Percentiles rank a stretch among this genome's conserved stretches.
Evolutionary conservation across 768 basidiomycete species (phyloP).

Genomic region (Terana coerulea): DNA sequence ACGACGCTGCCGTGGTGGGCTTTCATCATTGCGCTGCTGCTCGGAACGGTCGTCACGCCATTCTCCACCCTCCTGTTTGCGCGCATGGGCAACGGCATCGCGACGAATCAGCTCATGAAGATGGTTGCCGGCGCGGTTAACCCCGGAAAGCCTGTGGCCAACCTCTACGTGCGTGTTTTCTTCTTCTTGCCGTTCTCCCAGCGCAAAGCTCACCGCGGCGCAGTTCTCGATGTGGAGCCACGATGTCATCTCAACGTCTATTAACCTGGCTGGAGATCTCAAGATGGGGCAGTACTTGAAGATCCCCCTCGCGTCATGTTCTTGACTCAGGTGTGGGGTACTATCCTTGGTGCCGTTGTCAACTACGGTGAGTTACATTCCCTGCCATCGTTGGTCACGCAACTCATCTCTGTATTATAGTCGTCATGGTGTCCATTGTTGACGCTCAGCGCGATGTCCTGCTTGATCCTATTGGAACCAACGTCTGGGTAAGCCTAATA

Average conservation of each 20-base stretch:
- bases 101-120: slow-evolving; percentile 60
- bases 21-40: slow-evolving; percentile 51
- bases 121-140: slow-evolving; percentile 60
- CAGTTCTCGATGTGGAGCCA: slow-evolving; percentile 71
- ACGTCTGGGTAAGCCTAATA: slow-evolving; percentile 42
- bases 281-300: slow-evolving; percentile 60
- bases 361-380: slow-evolving; percentile 29
- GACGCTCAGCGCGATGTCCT: slow-evolving; percentile 51
- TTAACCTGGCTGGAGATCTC: slow-evolving; percentile 49
- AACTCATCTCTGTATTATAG: neutral
- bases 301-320: slow-evolving; percentile 68
- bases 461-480: slow-evolving; percentile 48
- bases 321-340: slow-evolving; percentile 62
- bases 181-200: neutral
- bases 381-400: slow-evolving; percentile 25
- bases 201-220: neutral
- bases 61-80: slow-evolving; percentile 55
- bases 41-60: slow-evolving; percentile 43
- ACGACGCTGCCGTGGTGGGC: slow-evolving; percentile 64
- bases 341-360: slow-evolving; percentile 45
- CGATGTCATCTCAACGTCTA: slow-evolving; percentile 52
- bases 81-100: slow-evolving; percentile 59
- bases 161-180: slow-evolving; percentile 48
- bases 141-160: slow-evolving; percentile 63
- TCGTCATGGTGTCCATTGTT: slow-evolving; percentile 54